Evolutionary conservation across 1,139 yeast species (phyloP), one percentile per base, ranked within the genome.

Genomic region (Pichia sp.): DNA sequence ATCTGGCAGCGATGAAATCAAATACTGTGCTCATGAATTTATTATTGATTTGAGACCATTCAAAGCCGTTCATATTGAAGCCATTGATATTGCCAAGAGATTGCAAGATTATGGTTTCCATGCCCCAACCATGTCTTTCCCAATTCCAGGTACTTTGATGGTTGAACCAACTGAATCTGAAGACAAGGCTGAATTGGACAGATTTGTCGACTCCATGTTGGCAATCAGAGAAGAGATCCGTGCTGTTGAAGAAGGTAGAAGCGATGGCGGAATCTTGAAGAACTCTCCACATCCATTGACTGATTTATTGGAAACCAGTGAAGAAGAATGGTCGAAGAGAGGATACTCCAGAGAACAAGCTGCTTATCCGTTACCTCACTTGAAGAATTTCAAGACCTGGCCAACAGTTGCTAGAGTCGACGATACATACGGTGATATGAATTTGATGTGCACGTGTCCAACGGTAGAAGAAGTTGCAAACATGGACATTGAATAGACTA

Each of bases 81-180:
- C 97, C 30, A 90, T 92, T 65, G 99, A 93, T 70, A 85, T 93
- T 58, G 98, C 99, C 57, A 93, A 93, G 76, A 83, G 99, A 72
- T 80, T 93, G 59, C 98, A 93, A 73, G 99, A 93, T 73, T 93
- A 92, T 69, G 97, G 98, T 1, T 93, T 93, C 84, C 99, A 93
- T 72, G 97, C 97, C 0, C 99, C 99, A 62, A 93, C 99, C 50
- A 85, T 93, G 90, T 93, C 98, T 1, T 93, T 95, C 88, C 99
- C 99, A 26, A 96, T 93, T 53, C 92, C 97, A 11, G 96, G 96
- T 58, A 93, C 99, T 3, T 79, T 93, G 64, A 93, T 93, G 99
- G 85, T 93, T 62, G 99, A 93, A 74, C 99, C 99, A 57, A 93
- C 99, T 4, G 99, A 93, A 73, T 85, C 95, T 26, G 99, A 93